phyloP scores from a whole-genome alignment of 768 basidiomycete species.

The Lyophyllum atratum region DNA sequence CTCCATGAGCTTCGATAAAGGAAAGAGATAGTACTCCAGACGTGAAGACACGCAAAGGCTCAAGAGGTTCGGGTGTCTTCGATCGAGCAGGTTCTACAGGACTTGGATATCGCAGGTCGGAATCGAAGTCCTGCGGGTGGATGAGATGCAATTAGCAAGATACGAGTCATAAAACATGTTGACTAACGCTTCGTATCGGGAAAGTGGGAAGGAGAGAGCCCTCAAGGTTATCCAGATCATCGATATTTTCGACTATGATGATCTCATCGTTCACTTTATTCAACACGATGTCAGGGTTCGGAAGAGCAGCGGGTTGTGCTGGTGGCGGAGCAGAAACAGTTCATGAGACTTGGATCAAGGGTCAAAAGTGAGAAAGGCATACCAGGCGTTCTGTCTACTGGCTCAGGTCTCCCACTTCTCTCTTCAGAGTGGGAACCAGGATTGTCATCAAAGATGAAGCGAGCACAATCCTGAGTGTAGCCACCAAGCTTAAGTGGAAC shows the following conservation, averaged over 20 bases:
- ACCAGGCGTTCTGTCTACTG: neutral
- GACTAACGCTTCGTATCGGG: neutral
- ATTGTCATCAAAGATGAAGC: slow-evolving; percentile 2
- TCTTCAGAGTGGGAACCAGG: neutral
- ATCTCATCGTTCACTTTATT: slow-evolving; percentile 3
- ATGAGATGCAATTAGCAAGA: neutral
- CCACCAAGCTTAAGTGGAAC: slow-evolving; percentile 3
- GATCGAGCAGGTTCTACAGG: neutral
- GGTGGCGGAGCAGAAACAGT: neutral
- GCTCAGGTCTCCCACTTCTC: neutral
- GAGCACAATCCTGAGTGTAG: neutral
- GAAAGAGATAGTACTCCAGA: slow-evolving; percentile 10
- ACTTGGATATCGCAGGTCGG: neutral
- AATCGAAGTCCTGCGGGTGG: neutral
- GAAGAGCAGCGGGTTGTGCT: neutral
- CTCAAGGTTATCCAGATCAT: neutral
- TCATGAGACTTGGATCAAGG: neutral
- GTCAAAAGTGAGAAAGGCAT: neutral
- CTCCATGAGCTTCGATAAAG: neutral
- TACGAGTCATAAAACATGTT: neutral
- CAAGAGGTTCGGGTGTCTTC: neutral
- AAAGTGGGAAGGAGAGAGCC: neutral
- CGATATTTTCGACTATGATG: slow-evolving; percentile 4
- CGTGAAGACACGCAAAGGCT: slow-evolving; percentile 6
- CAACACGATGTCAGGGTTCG: neutral